phyloP scores from a whole-genome alignment of 2,329 filamentous ascomycete species.

The Atkinsonella texensis region DNA sequence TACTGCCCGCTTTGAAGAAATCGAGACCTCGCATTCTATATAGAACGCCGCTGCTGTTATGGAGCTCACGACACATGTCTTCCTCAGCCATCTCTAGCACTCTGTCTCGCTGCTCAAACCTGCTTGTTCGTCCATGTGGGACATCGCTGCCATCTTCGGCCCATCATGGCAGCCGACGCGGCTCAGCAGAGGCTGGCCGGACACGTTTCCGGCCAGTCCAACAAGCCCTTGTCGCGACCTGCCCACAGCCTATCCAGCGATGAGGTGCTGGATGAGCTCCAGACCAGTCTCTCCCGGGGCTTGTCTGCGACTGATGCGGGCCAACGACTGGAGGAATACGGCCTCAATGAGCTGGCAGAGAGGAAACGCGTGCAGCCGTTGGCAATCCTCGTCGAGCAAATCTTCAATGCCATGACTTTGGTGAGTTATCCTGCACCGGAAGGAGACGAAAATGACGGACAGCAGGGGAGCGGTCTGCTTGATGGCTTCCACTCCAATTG shows the following conservation, averaged over 20 bases:
- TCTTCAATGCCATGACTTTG: constrained; percentile 47
- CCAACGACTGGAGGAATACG: constrained; percentile 38
- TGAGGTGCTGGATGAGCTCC: constrained; percentile 39
- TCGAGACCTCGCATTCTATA: neutral
- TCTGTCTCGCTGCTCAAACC: neutral
- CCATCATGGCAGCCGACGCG: neutral
- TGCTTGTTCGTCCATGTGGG: neutral
- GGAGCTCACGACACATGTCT: neutral
- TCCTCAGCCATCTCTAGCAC: neutral
- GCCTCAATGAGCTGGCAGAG: constrained; percentile 43
- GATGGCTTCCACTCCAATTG: neutral
- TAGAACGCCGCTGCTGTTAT: neutral
- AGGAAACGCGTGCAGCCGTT: constrained; percentile 36
- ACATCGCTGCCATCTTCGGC: neutral
- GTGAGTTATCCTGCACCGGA: constrained; percentile 12
- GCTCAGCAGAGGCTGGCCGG: neutral
- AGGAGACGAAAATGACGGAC: neutral
- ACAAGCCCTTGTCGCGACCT: constrained; percentile 34
- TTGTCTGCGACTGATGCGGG: constrained; percentile 39
- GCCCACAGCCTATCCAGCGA: constrained; percentile 42
- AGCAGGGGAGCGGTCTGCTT: neutral
- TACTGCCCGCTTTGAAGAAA: neutral
- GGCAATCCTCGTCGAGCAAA: constrained; percentile 45
- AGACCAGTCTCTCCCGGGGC: constrained; percentile 40
- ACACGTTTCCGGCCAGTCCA: constrained; percentile 23